Base-by-base conservation (phyloP, 176 grass and related monocot species). In the Raddia guianensis region DNA sequence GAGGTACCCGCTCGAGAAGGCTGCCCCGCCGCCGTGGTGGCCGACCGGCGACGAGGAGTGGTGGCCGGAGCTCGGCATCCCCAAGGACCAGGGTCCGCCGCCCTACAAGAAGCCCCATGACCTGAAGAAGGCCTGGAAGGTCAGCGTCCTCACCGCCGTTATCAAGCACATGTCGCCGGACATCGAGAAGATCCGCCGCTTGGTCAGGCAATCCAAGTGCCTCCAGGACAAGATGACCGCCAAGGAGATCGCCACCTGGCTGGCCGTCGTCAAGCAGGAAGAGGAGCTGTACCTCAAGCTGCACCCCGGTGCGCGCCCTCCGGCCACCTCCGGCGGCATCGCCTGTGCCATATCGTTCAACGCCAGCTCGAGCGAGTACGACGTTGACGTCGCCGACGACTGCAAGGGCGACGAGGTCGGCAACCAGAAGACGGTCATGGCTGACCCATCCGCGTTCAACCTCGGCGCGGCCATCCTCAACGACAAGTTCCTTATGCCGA, bases 151-250 rank as follows among this genome's bases (percentile, higher is more conserved):
- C 79, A 99, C 96, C 16, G 96, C 96, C 12, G 96, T 99, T 13
- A 99, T 99, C 82, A 99, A 99, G 84, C 96, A 99, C 84, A 95
- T 99, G 84, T 99, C 92, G 7, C 96, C 96, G 11, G 92, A 99
- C 77, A 93, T 99, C 9, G 96, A 99, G 76, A 99, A 99, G 88
- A 95, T 99, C 58, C 92, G 96, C 6, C 72, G 96, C 9, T 86
- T 99, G 0, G 96, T 95, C 27, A 81, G 96, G 42, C 92, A 95
- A 84, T 95, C 92, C 71, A 99, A 99, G 73, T 99, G 96, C 76
- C 91, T 99, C 63, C 96, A 99, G 63, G 96, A 99, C 82, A 99
- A 99, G 86, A 99, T 99, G 96, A 99, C 96, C 0, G 96, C 96
- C 47, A 99, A 99, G 84, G 96, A 99, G 90, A 99, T 90, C 56